A percentile compares a stretch with the other conserved stretches of the same genome.
Evolutionary conservation across 768 basidiomycete genomes (phyloP).

Genomic region (Daedaleopsis sinensis): DNA sequence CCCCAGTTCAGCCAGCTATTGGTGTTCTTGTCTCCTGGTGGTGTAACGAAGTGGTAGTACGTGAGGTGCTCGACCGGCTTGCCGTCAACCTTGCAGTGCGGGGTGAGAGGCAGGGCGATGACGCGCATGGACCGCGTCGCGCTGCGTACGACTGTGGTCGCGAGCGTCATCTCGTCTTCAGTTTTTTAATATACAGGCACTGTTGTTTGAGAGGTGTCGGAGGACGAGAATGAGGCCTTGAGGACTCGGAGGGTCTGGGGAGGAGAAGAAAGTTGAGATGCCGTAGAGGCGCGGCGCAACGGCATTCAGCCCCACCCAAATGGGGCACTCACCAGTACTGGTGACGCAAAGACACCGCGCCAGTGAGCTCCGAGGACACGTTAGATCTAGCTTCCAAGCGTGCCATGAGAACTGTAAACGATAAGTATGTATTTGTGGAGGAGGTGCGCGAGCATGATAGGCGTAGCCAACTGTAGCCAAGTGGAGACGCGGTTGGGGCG

Average conservation of each 20-base stretch:
- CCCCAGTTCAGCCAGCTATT: constrained; percentile 51
- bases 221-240: not conserved
- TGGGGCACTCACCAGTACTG: too few species aligned
- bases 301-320: constrained; percentile 1
- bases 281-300: constrained; percentile 16
- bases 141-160: constrained; percentile 15
- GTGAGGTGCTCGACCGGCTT: constrained; percentile 31
- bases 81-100: constrained; percentile 21
- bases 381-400: too few species aligned
- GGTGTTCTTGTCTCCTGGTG: constrained; percentile 29
- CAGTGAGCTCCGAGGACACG: too few species aligned
- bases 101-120: constrained; percentile 46
- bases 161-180: not conserved
- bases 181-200: too few species aligned
- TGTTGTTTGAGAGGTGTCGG: not conserved
- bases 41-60: constrained; percentile 46
- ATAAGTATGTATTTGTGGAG: too few species aligned
- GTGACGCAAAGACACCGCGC: too few species aligned
- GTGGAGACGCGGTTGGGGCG: too few species aligned
- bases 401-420: too few species aligned
- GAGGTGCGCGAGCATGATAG: too few species aligned
- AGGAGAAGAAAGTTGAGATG: not conserved
- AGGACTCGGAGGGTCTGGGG: not conserved
- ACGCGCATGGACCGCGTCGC: constrained; percentile 43
- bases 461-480: too few species aligned